phyloP scores from a whole-genome alignment of 495 filamentous ascomycete species.

The Sordaria brevicollis region DNA sequence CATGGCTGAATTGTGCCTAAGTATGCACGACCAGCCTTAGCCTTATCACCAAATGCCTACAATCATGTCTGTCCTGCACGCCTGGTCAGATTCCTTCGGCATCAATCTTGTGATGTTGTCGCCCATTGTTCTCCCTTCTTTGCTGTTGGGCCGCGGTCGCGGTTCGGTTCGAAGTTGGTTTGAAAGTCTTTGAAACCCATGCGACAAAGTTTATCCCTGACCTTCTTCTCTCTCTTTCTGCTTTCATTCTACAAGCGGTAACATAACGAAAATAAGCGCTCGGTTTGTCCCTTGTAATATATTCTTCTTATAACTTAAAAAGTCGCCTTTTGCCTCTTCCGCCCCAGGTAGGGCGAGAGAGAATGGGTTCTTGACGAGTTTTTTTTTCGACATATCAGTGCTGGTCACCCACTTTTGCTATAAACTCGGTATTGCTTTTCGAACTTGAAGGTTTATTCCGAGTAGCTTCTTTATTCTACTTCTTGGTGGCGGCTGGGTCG shows the following conservation, averaged over 20 bases:
- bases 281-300: not conserved
- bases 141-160: not conserved
- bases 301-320: not conserved
- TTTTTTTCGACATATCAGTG: not conserved
- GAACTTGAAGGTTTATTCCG: not conserved
- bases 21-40: not conserved
- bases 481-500: not conserved
- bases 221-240: not conserved
- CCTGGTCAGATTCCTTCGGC: not conserved
- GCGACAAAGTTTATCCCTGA: not conserved
- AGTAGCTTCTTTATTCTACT: not conserved
- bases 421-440: not conserved
- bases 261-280: not conserved
- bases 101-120: not conserved
- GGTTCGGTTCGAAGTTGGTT: not conserved
- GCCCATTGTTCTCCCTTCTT: not conserved
- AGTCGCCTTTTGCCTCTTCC: not conserved
- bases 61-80: not conserved
- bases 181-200: not conserved
- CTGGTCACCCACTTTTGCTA: not conserved
- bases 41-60: not conserved
- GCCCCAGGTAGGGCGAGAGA: not conserved
- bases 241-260: not conserved
- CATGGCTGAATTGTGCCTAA: not conserved
- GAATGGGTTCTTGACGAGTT: not conserved